Conservation (phyloP, 306 rosid species). For the Cyamopsis tetragonoloba region DNA sequence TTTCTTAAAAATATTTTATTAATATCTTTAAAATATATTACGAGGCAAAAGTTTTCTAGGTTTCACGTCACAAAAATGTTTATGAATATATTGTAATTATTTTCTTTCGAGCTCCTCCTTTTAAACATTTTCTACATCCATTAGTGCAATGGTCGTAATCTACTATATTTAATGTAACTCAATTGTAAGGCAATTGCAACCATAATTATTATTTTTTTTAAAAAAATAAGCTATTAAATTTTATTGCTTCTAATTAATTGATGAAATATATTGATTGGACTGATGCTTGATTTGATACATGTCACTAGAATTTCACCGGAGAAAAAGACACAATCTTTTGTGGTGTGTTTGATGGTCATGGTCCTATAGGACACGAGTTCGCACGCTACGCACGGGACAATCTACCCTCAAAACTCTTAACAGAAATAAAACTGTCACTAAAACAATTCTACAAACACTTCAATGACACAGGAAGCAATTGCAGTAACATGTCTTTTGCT, state of each 20-base stretch:
- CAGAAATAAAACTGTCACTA: conserved; percentile 44
- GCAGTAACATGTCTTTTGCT: conserved; percentile 36
- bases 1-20: too few relatives aligned
- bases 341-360: conserved; percentile 98
- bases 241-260: neutral
- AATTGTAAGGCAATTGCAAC: too few relatives aligned
- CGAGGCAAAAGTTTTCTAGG: too few relatives aligned
- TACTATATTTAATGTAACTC: too few relatives aligned
- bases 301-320: conserved; percentile 53
- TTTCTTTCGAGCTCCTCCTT: too few relatives aligned
- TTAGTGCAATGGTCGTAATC: too few relatives aligned
- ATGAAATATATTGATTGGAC: neutral
- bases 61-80: too few relatives aligned
- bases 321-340: conserved; percentile 55
- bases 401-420: conserved; percentile 63
- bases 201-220: too few relatives aligned
- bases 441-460: neutral
- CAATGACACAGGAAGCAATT: neutral
- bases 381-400: conserved; percentile 54
- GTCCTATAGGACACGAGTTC: conserved; percentile 74
- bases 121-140: too few relatives aligned
- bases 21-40: too few relatives aligned
- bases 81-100: too few relatives aligned
- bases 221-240: too few relatives aligned
- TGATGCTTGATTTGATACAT: neutral